These are phyloP conservation scores for Chalciporus sphaerocephalus DNA, from an alignment of 768 basidiomycete species.

Conservation along the genomic window DNA sequence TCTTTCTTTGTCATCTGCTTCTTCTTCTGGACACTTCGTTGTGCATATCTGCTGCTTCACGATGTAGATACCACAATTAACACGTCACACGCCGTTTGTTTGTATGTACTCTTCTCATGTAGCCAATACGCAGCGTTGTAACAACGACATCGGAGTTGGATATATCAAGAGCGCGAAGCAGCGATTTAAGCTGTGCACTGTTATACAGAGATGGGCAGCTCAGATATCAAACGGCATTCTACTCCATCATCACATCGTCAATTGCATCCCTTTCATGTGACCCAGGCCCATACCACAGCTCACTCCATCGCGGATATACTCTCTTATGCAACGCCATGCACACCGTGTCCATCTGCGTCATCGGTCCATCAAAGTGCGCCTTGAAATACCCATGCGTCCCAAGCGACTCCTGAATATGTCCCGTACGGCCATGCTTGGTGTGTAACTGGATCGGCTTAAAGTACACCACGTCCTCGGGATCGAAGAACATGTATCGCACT, in stretches of 20 bases:
- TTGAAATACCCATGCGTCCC: slow-evolving; percentile 99
- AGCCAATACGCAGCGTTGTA: too few relatives aligned
- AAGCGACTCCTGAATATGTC: slow-evolving; percentile 87
- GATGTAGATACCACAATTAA: too few relatives aligned
- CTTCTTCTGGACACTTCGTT: neutral
- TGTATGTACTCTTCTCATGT: too few relatives aligned
- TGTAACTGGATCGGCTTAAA: slow-evolving; percentile 91
- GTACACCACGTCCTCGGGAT: slow-evolving; percentile 86
- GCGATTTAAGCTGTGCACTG: too few relatives aligned
- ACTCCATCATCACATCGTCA: slow-evolving; percentile 28
- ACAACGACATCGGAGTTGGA: too few relatives aligned
- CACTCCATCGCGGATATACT: slow-evolving; percentile 85
- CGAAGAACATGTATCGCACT: slow-evolving; percentile 98
- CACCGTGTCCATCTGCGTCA: slow-evolving; percentile 95
- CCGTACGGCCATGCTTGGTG: slow-evolving; percentile 85
- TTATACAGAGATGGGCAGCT: too few relatives aligned
- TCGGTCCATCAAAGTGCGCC: slow-evolving; percentile 88
- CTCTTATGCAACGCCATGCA: slow-evolving; percentile 96
- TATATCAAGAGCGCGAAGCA: too few relatives aligned
- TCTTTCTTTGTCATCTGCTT: neutral
- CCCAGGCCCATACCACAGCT: slow-evolving; percentile 39
- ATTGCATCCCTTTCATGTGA: neutral
- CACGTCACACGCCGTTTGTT: too few relatives aligned
- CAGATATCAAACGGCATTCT: neutral
- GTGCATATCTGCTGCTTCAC: neutral